Evolutionary conservation across 306 rosid species (phyloP), one percentile per base, ranked within the genome.

Genomic region (Canavalia ensiformis): DNA sequence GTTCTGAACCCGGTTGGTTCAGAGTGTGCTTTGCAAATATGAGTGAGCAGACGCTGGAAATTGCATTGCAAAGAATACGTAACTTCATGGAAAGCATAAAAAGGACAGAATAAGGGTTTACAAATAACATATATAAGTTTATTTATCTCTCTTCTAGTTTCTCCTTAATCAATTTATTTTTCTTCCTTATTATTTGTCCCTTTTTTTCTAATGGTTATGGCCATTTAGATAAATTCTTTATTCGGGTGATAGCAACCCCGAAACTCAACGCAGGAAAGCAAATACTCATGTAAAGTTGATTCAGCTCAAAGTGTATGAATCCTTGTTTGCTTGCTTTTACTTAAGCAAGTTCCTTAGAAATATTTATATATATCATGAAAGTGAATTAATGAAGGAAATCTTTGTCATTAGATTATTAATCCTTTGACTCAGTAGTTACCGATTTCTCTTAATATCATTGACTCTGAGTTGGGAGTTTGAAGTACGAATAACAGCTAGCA

Each of bases 1-100:
- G 96, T 76, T 88, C 91, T 44, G 96, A 95, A 83, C 94, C 98
- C 0, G 99, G 99, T 25, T 95, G 99, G 99, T 95, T 95, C 78
- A 86, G 99, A 80, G 99, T 95, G 31, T 95, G 99, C 46, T 95
- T 95, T 80, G 98, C 98, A 1, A 95, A 95, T 37, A 95, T 93
- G 97, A 93, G 84, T 41, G 93, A 95, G 62, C 75, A 77, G 0
- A 91, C 98, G 0, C 88, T 93, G 9, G 88, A 89, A 59, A 81
- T 95, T 33, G 98, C 99, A 13, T 68, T 95, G 62, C 70, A 86
- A n/a, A 89, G 99, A 70, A 83, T 95, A 69, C 86, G 82, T 18
- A 6, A 72, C 30, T 93, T 93, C 87, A 73, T 91, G 91, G 86
- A 81, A 28, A 18, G 81, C 74, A 74, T 68, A 79, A 67, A 49